These are phyloP conservation scores for Phaeoacremonium minimum DNA, from an alignment of 2,329 filamentous ascomycete species.

Conservation along the genomic window DNA sequence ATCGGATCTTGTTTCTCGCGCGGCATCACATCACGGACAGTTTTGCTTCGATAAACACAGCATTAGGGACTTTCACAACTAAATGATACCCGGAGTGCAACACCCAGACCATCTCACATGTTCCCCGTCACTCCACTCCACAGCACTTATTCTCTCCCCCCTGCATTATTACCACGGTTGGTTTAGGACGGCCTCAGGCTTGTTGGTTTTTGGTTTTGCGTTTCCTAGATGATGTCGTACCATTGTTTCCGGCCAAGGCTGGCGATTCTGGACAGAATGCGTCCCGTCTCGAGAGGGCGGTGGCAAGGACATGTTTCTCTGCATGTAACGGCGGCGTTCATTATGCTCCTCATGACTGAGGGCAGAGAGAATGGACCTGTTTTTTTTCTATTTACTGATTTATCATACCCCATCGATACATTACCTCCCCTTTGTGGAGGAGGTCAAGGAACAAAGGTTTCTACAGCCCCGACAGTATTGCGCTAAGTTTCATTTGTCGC, in stretches of 20 bases:
- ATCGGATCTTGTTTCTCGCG: background rate
- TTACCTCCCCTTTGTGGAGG: no score
- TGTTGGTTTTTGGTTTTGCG: no score
- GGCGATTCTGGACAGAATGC: no score
- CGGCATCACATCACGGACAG: conserved; percentile 7
- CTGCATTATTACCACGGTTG: no score
- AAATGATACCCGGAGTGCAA: conserved; percentile 19
- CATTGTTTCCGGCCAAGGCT: no score
- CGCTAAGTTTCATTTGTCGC: no score
- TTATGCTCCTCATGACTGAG: no score
- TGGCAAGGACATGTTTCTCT: conserved; percentile 1
- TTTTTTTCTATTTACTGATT: background rate
- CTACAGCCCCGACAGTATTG: no score
- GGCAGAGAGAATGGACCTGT: no score
- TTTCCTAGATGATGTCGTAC: no score
- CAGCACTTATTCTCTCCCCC: no score
- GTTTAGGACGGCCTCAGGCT: conserved; percentile 3
- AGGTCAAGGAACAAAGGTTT: no score
- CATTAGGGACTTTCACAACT: conserved; percentile 10
- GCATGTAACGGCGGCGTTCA: conserved; percentile 7
- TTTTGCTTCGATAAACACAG: conserved; percentile 3
- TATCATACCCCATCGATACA: background rate
- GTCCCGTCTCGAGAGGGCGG: conserved; percentile 1
- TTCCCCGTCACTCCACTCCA: conserved; percentile 12
- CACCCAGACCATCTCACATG: conserved; percentile 5